phyloP scores from a whole-genome alignment of 768 basidiomycete genomes.

The Mycena kentingensis region DNA sequence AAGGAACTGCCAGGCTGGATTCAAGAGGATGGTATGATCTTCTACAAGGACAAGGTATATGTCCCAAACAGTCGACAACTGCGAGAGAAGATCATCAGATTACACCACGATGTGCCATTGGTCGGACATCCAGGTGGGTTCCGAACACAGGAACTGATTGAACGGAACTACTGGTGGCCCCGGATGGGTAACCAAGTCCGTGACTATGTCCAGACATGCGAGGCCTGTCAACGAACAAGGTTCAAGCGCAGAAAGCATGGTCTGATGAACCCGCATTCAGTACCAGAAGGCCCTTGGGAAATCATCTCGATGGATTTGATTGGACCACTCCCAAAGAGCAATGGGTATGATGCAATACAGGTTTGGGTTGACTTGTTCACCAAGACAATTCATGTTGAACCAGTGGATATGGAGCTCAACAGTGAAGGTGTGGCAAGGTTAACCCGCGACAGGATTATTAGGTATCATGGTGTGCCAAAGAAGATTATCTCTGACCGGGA shows the following conservation, averaged over 20 bases:
- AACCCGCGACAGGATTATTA: conserved; percentile 21
- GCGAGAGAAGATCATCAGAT: conserved; percentile 19
- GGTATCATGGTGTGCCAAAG: conserved; percentile 26
- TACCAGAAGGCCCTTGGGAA: no score
- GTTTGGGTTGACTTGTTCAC: neutral
- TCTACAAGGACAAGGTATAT: neutral
- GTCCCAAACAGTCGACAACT: conserved; percentile 20
- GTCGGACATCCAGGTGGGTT: conserved; percentile 34
- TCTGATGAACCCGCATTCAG: conserved; percentile 23
- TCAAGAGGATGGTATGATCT: neutral
- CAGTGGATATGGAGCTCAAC: conserved; percentile 7
- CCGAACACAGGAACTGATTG: conserved; percentile 30
- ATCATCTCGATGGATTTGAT: no score
- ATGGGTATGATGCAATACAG: neutral
- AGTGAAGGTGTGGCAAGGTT: conserved; percentile 26
- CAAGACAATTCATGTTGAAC: neutral
- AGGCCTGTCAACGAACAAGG: conserved; percentile 29
- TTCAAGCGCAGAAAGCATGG: conserved; percentile 35
- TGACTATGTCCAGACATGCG: neutral
- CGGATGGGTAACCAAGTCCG: neutral
- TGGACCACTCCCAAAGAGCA: no score
- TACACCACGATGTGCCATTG: conserved; percentile 28
- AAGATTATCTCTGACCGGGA: neutral
- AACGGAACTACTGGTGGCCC: conserved; percentile 21
- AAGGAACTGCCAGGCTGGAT: neutral